Evolutionary conservation across 179 eudicot genomes (phyloP).

Genomic region (Beta lomatogona): DNA sequence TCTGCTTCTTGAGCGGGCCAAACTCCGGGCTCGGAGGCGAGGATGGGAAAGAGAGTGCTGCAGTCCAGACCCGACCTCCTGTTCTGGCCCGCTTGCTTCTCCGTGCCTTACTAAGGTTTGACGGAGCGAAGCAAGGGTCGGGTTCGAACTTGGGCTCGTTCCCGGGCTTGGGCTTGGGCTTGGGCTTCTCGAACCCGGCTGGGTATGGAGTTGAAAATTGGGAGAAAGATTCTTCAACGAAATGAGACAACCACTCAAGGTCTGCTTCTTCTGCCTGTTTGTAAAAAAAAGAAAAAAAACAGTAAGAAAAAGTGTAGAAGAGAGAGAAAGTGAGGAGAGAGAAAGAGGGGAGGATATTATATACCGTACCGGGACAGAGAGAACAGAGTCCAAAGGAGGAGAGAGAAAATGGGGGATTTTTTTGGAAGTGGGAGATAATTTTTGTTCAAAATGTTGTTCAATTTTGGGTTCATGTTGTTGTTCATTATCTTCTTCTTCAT

Average conservation of each 20-base stretch:
- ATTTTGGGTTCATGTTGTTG: neutral
- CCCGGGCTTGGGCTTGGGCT: constrained; percentile 4
- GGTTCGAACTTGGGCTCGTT: neutral
- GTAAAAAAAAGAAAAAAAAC: neutral
- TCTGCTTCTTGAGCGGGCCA: constrained; percentile 81
- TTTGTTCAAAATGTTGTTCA: neutral
- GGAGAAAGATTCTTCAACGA: constrained; percentile 56
- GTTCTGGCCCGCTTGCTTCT: constrained; percentile 52
- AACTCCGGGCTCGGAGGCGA: constrained; percentile 17
- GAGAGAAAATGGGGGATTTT: constrained; percentile 16
- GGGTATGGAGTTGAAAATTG: constrained; percentile 42
- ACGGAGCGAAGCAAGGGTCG: neutral
- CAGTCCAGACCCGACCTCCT: constrained; percentile 49
- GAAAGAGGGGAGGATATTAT: neutral
- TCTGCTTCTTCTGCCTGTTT: constrained; percentile 65
- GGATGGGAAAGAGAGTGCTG: constrained; percentile 20
- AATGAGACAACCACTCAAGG: constrained; percentile 65
- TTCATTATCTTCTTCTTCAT: constrained; percentile 15
- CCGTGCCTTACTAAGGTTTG: constrained; percentile 45
- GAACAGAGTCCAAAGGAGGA: constrained; percentile 37
- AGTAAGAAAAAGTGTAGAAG: neutral
- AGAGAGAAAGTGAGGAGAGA: neutral
- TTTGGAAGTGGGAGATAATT: neutral
- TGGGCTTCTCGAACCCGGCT: constrained; percentile 32
- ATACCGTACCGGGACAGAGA: constrained; percentile 43